Percentiles rank a stretch among this genome's conserved stretches.
Conservation (phyloP, 306 rosid species). For the Begonia masoniana region DNA sequence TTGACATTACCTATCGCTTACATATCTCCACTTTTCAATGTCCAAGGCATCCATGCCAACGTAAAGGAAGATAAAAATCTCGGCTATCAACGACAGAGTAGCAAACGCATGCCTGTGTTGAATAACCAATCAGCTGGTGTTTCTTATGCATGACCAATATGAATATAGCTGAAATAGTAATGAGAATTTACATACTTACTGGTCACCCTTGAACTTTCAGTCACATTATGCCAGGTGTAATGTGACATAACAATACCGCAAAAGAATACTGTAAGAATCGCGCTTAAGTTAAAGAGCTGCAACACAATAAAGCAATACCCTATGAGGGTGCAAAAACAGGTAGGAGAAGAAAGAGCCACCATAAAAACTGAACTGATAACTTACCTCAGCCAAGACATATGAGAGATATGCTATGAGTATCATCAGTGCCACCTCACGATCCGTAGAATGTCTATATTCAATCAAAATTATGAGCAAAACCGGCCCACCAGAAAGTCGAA, state of each 20-base stretch:
- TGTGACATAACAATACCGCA: constrained; percentile 99
- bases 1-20: constrained; percentile 52
- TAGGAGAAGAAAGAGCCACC: not conserved
- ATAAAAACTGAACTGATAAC: constrained; percentile 8
- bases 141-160: not conserved
- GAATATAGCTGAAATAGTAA: not conserved
- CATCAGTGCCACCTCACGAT: constrained; percentile 96
- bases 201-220: constrained; percentile 90
- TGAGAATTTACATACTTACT: constrained; percentile 55
- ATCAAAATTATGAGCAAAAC: not conserved
- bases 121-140: not conserved
- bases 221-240: constrained; percentile 98
- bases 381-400: constrained; percentile 84
- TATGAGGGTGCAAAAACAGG: constrained; percentile 1
- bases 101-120: constrained; percentile 81
- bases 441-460: constrained; percentile 57
- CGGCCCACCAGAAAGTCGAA: not conserved
- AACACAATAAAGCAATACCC: constrained; percentile 9
- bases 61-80: constrained; percentile 85
- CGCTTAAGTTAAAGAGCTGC: constrained; percentile 90
- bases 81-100: constrained; percentile 78
- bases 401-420: constrained; percentile 97
- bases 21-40: constrained; percentile 87
- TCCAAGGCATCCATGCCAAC: constrained; percentile 98
- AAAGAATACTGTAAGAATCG: constrained; percentile 92